phyloP scores from a whole-genome alignment of 305 asterid species.

The Lippia alba region DNA sequence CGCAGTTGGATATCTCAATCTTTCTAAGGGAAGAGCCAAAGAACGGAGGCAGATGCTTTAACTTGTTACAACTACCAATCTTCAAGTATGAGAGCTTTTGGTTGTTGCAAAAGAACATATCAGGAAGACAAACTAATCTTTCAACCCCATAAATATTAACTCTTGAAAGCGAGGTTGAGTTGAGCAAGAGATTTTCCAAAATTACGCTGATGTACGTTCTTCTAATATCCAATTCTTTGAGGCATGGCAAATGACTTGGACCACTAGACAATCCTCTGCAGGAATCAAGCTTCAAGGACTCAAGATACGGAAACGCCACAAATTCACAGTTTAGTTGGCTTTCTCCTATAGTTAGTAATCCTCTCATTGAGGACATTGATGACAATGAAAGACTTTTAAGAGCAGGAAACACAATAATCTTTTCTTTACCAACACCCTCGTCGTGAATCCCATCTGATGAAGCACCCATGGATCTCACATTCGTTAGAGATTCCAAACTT shows the following conservation, averaged over 20 bases:
- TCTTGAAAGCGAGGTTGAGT: slow-evolving; percentile 4
- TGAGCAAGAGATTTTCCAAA: slow-evolving; percentile 25
- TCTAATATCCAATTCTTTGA: slow-evolving; percentile 15
- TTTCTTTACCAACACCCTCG: not conserved
- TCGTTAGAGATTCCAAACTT: not conserved
- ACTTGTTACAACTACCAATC: not conserved
- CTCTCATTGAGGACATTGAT: slow-evolving; percentile 37
- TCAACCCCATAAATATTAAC: not conserved
- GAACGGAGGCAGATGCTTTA: too few relatives aligned
- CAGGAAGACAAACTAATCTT: slow-evolving; percentile 13
- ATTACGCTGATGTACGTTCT: not conserved
- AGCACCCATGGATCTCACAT: slow-evolving; percentile 29
- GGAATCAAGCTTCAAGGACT: not conserved
- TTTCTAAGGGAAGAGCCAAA: too few relatives aligned
- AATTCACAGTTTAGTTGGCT: not conserved
- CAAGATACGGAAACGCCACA: slow-evolving; percentile 39
- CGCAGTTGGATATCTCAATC: too few relatives aligned
- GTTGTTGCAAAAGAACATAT: slow-evolving; percentile 20
- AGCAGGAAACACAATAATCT: slow-evolving; percentile 30
- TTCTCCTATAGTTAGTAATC: too few relatives aligned
- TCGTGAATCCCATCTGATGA: slow-evolving; percentile 35
- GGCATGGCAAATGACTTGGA: slow-evolving; percentile 35
- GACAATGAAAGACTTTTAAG: too few relatives aligned
- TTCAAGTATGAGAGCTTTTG: slow-evolving; percentile 1
- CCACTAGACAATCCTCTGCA: slow-evolving; percentile 30